These are phyloP conservation scores for Aschersonia sp. DNA, from an alignment of 2,329 filamentous ascomycete species.

Conservation along the genomic window DNA sequence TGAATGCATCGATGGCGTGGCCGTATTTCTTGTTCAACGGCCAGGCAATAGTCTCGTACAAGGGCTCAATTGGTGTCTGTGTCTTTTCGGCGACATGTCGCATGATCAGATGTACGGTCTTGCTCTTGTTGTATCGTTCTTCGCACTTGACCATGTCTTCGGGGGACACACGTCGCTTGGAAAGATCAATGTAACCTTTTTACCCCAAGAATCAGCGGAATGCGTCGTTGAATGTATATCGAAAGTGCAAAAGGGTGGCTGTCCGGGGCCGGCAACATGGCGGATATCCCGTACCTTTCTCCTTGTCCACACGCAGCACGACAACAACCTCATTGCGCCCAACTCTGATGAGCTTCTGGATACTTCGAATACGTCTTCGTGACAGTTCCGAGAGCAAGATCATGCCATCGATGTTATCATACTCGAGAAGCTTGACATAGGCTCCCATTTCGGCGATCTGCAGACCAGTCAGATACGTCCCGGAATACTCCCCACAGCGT, in stretches of 20 bases:
- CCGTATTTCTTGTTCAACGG: constrained; percentile 96
- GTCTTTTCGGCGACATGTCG: constrained; percentile 97
- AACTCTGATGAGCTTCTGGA: constrained; percentile 97
- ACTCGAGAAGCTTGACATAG: constrained; percentile 98
- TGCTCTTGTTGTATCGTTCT: constrained; percentile 99
- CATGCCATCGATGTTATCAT: constrained; percentile 99
- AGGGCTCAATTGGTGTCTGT: constrained; percentile 77
- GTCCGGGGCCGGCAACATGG: neutral
- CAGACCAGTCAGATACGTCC: constrained; percentile 4
- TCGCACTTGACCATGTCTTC: constrained; percentile 98
- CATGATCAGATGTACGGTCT: constrained; percentile 98
- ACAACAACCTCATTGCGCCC: constrained; percentile 98
- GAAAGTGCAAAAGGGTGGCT: neutral
- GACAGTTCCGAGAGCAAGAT: constrained; percentile 96
- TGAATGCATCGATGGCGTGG: constrained; percentile 94
- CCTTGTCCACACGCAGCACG: constrained; percentile 96
- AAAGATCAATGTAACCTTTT: constrained; percentile 83
- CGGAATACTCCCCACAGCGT: neutral
- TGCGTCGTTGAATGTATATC: no score
- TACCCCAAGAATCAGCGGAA: constrained; percentile 6
- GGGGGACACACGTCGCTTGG: constrained; percentile 91
- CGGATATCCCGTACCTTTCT: constrained; percentile 55
- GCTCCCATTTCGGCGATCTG: constrained; percentile 99
- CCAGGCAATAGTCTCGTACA: constrained; percentile 94
- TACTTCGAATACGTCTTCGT: constrained; percentile 92